Conservation (phyloP, 2,329 filamentous ascomycete genomes). For the Dactylellina drechsleri region DNA sequence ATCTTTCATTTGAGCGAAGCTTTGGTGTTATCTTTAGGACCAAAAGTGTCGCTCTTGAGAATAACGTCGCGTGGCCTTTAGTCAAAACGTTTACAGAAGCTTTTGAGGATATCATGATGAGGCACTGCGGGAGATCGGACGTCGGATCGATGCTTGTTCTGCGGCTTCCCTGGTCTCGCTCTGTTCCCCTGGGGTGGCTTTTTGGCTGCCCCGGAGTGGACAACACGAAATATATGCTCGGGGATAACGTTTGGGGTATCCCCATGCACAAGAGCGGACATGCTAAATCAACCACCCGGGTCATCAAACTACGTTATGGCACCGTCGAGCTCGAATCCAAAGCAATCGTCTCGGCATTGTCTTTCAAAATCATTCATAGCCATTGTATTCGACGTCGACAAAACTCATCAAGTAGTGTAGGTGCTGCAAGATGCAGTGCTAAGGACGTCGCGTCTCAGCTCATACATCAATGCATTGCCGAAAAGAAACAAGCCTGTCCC, state of each 20-base stretch:
- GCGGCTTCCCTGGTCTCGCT: conserved; percentile 18
- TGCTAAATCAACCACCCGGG: neutral
- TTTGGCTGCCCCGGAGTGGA: neutral
- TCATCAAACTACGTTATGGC: too few relatives aligned
- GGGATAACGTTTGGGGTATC: neutral
- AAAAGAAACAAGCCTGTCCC: too few relatives aligned
- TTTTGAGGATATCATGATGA: neutral
- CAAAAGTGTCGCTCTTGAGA: too few relatives aligned
- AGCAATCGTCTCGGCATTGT: too few relatives aligned
- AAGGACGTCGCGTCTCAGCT: too few relatives aligned
- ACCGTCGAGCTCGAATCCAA: too few relatives aligned
- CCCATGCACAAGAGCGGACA: neutral
- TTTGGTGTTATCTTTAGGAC: too few relatives aligned
- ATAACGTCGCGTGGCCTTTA: too few relatives aligned
- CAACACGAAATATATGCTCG: neutral
- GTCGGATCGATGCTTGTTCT: conserved; percentile 8
- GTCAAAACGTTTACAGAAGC: neutral
- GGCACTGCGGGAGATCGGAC: conserved; percentile 30
- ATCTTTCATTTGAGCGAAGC: neutral
- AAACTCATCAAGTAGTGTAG: too few relatives aligned
- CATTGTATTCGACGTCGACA: too few relatives aligned
- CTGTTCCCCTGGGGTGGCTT: neutral
- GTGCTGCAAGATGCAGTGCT: neutral
- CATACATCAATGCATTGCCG: neutral
- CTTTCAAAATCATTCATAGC: too few relatives aligned